phyloP scores from a whole-genome alignment of 2,329 filamentous ascomycete species.

The Aspergillus sp. region DNA sequence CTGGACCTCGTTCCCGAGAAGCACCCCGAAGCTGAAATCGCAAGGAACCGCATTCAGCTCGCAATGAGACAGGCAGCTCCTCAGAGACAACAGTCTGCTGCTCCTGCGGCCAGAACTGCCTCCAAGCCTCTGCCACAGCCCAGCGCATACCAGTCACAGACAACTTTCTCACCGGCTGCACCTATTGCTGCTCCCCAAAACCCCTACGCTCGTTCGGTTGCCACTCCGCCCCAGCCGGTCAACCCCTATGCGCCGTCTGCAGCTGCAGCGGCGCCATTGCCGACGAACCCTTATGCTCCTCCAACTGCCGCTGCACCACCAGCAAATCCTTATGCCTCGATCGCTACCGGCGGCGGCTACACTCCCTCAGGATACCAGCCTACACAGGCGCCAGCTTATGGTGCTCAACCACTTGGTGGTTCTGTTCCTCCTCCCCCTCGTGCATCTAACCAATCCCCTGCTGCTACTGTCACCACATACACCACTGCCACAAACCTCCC shows the following conservation, averaged over 20 bases:
- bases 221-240: conserved; percentile 6
- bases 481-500: conserved; percentile 63
- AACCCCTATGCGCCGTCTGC: conserved; percentile 50
- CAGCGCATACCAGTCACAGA: conserved; percentile 32
- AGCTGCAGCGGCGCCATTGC: conserved; percentile 17
- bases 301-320: conserved; percentile 10
- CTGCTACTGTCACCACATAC: conserved; percentile 59
- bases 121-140: conserved; percentile 39
- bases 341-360: conserved; percentile 23
- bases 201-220: conserved; percentile 36
- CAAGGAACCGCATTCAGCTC: conserved; percentile 76
- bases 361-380: conserved; percentile 53
- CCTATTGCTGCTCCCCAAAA: conserved; percentile 33
- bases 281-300: conserved; percentile 13
- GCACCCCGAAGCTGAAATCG: conserved; percentile 83
- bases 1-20: conserved; percentile 76
- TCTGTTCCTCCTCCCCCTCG: conserved; percentile 59
- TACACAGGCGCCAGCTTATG: conserved; percentile 42
- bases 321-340: conserved; percentile 27
- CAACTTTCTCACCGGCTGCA: conserved; percentile 24
- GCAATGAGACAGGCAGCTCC: conserved; percentile 64
- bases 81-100: conserved; percentile 36
- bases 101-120: conserved; percentile 36
- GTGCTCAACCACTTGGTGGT: conserved; percentile 40
- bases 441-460: conserved; percentile 59